These are phyloP conservation scores for Alternaria panax DNA, from an alignment of 2,329 filamentous ascomycete genomes.

Conservation along the genomic window DNA sequence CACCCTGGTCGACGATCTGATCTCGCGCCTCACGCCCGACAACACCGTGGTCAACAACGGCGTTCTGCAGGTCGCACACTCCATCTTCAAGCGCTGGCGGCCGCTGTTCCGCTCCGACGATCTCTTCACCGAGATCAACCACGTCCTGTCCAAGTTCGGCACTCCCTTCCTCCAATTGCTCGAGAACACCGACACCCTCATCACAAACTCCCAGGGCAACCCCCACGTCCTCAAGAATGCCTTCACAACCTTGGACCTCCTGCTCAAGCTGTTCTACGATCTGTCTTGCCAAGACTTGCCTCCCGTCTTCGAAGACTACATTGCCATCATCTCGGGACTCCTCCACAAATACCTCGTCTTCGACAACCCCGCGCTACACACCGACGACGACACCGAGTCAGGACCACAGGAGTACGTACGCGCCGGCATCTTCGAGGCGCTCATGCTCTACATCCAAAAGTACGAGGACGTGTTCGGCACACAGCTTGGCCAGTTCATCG, in stretches of 20 bases:
- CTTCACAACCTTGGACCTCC: slow-evolving; percentile 84
- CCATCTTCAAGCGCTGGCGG: slow-evolving; percentile 95
- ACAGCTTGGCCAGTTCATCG: slow-evolving; percentile 83
- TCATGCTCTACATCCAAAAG: slow-evolving; percentile 91
- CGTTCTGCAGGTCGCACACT: slow-evolving; percentile 95
- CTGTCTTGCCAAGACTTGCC: slow-evolving; percentile 97
- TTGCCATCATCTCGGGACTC: slow-evolving; percentile 76
- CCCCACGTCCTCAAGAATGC: slow-evolving; percentile 76
- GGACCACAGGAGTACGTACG: slow-evolving; percentile 86
- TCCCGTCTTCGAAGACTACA: slow-evolving; percentile 90
- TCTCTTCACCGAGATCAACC: slow-evolving; percentile 93
- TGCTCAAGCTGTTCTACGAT: slow-evolving; percentile 93
- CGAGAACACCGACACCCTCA: slow-evolving; percentile 71
- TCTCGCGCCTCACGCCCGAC: slow-evolving; percentile 81
- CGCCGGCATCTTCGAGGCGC: slow-evolving; percentile 88
- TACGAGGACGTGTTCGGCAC: slow-evolving; percentile 92
- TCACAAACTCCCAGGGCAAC: slow-evolving; percentile 78
- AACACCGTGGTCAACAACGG: slow-evolving; percentile 89
- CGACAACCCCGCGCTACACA: slow-evolving; percentile 80
- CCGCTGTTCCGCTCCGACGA: slow-evolving; percentile 93
- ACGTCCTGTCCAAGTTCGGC: slow-evolving; percentile 87
- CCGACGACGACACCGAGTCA: slow-evolving; percentile 87
- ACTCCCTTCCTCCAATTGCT: slow-evolving; percentile 82
- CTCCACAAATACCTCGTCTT: slow-evolving; percentile 94
- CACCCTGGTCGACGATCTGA: slow-evolving; percentile 91